Percentiles rank a stretch among this genome's conserved stretches.
These are phyloP conservation scores for Emmonsiellopsis sp. DNA, from an alignment of 2,329 filamentous ascomycete species.

Conservation along the genomic window DNA sequence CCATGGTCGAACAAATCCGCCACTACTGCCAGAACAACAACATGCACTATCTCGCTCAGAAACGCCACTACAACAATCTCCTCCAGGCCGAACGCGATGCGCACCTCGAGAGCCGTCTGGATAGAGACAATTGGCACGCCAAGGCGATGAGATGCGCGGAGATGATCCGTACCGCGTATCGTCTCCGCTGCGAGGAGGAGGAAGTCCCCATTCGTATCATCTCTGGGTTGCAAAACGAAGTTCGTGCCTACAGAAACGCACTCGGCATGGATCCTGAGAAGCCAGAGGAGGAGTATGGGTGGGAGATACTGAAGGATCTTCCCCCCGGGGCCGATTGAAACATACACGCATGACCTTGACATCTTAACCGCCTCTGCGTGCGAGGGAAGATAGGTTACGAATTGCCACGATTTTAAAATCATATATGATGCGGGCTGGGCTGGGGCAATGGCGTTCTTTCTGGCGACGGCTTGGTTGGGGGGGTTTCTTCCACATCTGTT, in stretches of 20 bases:
- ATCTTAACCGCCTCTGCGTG: background rate
- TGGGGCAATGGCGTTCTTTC: background rate
- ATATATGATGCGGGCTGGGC: background rate
- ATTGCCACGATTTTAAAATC: background rate
- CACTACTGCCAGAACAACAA: conserved; percentile 44
- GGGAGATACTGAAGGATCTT: conserved; percentile 37
- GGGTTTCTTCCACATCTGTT: background rate
- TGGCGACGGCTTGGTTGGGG: background rate
- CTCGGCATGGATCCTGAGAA: conserved; percentile 41
- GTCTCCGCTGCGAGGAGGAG: conserved; percentile 41
- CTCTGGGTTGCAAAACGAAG: conserved; percentile 40
- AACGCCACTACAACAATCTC: conserved; percentile 41
- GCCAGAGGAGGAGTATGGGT: conserved; percentile 41
- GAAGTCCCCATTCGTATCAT: conserved; percentile 36
- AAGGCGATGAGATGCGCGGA: conserved; percentile 40
- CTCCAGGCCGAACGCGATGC: conserved; percentile 43
- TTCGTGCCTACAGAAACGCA: conserved; percentile 39
- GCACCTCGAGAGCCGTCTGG: conserved; percentile 40
- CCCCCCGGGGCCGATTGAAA: conserved; percentile 9
- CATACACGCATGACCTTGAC: background rate
- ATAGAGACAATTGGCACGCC: conserved; percentile 41
- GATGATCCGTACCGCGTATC: conserved; percentile 41
- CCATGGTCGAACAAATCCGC: conserved; percentile 42
- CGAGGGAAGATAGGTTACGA: background rate
- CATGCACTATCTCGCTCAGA: conserved; percentile 37